These are phyloP conservation scores for Backusella tarrabulga DNA, from an alignment of 192 early-diverging fungal genomes.

Conservation along the genomic window DNA sequence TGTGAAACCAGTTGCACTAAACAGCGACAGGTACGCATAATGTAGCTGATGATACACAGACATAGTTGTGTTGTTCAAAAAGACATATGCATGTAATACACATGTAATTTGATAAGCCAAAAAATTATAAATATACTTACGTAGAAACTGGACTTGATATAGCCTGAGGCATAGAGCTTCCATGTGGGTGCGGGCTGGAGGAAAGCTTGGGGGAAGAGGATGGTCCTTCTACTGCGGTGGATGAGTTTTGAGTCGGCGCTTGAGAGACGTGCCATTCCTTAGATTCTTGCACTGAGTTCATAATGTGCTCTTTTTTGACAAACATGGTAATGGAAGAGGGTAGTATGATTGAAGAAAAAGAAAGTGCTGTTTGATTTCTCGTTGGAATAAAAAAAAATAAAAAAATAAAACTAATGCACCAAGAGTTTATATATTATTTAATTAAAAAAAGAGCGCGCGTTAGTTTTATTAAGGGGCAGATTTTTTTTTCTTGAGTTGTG, in stretches of 20 bases:
- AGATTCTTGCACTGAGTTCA: slow-evolving; percentile 7
- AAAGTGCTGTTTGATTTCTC: neutral
- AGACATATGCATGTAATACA: neutral
- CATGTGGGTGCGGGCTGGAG: neutral
- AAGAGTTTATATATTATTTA: neutral
- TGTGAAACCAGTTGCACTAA: slow-evolving; percentile 19
- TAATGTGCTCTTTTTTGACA: neutral
- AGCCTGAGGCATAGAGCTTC: neutral
- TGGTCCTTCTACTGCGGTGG: neutral
- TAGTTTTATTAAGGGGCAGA: neutral
- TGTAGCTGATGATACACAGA: neutral
- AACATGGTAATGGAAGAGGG: neutral
- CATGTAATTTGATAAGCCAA: neutral
- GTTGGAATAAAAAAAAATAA: neutral
- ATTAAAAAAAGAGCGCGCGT: neutral
- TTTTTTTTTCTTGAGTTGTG: neutral
- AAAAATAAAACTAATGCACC: neutral
- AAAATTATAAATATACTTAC: neutral
- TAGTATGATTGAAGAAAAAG: neutral
- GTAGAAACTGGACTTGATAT: neutral
- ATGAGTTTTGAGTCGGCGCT: slow-evolving; percentile 1
- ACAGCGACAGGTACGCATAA: slow-evolving; percentile 23
- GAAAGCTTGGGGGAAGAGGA: neutral
- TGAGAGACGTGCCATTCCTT: slow-evolving; percentile 2
- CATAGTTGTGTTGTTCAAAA: neutral